These are phyloP conservation scores for Brettanomyces custersianus DNA, from an alignment of 805 yeast species.

Conservation along the genomic window DNA sequence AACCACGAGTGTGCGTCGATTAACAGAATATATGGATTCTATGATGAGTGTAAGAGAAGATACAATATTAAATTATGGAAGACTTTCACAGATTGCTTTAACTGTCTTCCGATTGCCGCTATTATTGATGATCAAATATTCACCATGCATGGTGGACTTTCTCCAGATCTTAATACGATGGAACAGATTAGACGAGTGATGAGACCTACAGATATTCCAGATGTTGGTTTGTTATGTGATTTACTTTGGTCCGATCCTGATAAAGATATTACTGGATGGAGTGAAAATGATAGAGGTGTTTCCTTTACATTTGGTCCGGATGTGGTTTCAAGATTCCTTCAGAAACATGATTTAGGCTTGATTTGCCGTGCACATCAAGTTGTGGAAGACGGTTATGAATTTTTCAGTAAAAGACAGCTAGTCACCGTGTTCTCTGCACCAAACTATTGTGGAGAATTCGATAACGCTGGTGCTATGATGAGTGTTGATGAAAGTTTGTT, in stretches of 20 bases:
- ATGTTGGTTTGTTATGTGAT: slow-evolving; percentile 93
- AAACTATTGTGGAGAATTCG: slow-evolving; percentile 97
- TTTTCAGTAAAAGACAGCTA: slow-evolving; percentile 89
- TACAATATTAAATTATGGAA: slow-evolving; percentile 98
- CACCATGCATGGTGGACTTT: slow-evolving; percentile 98
- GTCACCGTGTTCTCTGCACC: slow-evolving; percentile 96
- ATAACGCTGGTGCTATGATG: slow-evolving; percentile 99
- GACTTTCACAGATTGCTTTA: slow-evolving; percentile 96
- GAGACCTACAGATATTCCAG: slow-evolving; percentile 99
- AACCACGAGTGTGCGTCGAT: slow-evolving; percentile 98
- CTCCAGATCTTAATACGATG: slow-evolving; percentile 96
- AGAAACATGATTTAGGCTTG: slow-evolving; percentile 95
- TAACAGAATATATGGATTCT: slow-evolving; percentile 95
- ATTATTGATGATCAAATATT: slow-evolving; percentile 96
- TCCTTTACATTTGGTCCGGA: slow-evolving; percentile 99
- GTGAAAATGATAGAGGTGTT: slow-evolving; percentile 98
- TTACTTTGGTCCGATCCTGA: slow-evolving; percentile 98
- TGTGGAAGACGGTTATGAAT: slow-evolving; percentile 98
- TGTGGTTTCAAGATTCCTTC: slow-evolving; percentile 91
- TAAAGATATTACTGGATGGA: slow-evolving; percentile 97
- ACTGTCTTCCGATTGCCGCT: slow-evolving; percentile 97
- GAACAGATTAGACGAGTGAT: slow-evolving; percentile 97
- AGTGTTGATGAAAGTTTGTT: slow-evolving; percentile 92
- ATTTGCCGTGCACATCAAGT: slow-evolving; percentile 99
- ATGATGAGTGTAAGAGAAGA: slow-evolving; percentile 97